Conservation (phyloP, 495 filamentous ascomycete species). For the Lophiostoma macrostomum region DNA sequence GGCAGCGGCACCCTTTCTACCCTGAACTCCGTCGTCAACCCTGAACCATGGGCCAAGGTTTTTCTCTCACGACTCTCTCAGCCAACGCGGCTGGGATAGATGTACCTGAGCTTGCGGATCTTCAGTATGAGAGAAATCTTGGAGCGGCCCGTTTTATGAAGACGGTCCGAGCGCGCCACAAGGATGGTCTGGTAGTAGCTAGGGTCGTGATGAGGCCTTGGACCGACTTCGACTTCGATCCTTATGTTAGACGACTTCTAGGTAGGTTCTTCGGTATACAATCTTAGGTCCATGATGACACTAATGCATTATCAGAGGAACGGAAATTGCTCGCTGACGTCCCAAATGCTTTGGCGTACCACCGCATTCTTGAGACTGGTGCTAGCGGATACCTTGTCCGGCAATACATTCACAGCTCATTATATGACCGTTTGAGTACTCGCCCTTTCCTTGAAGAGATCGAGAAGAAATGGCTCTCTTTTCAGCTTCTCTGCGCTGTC, state of each 20-base stretch:
- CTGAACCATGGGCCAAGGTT: constrained; percentile 86
- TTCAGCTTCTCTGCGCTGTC: constrained; percentile 89
- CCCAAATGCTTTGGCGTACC: constrained; percentile 87
- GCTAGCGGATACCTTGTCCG: constrained; percentile 92
- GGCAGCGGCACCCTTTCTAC: constrained; percentile 15
- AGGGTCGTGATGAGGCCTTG: constrained; percentile 94
- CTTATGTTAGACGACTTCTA: constrained; percentile 70
- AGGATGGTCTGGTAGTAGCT: constrained; percentile 84
- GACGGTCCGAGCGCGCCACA: constrained; percentile 83
- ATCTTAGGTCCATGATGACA: not conserved
- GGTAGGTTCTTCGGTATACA: constrained; percentile 49
- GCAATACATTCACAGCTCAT: constrained; percentile 91
- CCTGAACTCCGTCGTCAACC: not conserved
- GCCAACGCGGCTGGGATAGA: constrained; percentile 91
- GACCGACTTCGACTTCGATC: constrained; percentile 67
- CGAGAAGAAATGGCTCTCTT: constrained; percentile 98
- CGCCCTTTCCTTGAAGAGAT: constrained; percentile 96
- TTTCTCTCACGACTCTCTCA: constrained; percentile 85
- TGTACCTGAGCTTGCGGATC: constrained; percentile 82
- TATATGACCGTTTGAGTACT: constrained; percentile 95
- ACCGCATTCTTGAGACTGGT: constrained; percentile 83
- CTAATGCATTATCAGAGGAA: constrained; percentile 59
- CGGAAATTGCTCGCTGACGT: constrained; percentile 74
- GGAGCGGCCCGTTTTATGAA: constrained; percentile 97
- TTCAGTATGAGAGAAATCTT: constrained; percentile 88